Evolutionary conservation across 2,329 filamentous ascomycete species (phyloP).

Genomic region (Talaromyces piceae): DNA sequence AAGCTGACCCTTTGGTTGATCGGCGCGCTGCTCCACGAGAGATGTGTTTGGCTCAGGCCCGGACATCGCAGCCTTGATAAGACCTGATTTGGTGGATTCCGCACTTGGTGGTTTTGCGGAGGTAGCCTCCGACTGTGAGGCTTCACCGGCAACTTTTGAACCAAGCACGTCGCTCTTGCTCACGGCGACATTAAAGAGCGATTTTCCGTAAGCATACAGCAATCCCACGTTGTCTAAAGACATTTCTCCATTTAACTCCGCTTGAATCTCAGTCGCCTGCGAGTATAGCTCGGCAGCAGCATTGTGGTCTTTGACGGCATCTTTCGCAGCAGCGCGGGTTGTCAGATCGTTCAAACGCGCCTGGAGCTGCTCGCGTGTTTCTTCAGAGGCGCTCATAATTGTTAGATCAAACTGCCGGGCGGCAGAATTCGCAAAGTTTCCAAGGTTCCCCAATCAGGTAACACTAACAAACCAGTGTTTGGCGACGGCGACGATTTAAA

Average conservation of each 20-base stretch:
- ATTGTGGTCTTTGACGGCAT: constrained; percentile 80
- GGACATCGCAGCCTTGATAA: constrained; percentile 22
- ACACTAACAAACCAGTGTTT: background rate
- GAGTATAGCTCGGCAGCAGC: constrained; percentile 83
- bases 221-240: constrained; percentile 85
- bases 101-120: constrained; percentile 24
- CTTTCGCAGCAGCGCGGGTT: constrained; percentile 74
- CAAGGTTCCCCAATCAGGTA: too few relatives aligned
- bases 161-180: constrained; percentile 92
- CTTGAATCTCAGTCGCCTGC: constrained; percentile 81
- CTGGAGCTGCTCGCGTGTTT: constrained; percentile 34
- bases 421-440: background rate
- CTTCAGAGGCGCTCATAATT: constrained; percentile 13
- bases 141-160: constrained; percentile 59
- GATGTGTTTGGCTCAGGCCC: constrained; percentile 15
- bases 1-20: constrained; percentile 49
- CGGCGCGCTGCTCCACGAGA: constrained; percentile 13
- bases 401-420: background rate
- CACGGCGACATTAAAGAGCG: constrained; percentile 88
- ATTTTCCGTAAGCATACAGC: constrained; percentile 88
- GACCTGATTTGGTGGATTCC: constrained; percentile 13
- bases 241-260: constrained; percentile 86
- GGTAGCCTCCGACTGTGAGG: constrained; percentile 38
- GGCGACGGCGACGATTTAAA: background rate
- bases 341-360: constrained; percentile 69